Conservation (phyloP, 352 stramenopile genomes). For the Phytophthora pistaciae region DNA sequence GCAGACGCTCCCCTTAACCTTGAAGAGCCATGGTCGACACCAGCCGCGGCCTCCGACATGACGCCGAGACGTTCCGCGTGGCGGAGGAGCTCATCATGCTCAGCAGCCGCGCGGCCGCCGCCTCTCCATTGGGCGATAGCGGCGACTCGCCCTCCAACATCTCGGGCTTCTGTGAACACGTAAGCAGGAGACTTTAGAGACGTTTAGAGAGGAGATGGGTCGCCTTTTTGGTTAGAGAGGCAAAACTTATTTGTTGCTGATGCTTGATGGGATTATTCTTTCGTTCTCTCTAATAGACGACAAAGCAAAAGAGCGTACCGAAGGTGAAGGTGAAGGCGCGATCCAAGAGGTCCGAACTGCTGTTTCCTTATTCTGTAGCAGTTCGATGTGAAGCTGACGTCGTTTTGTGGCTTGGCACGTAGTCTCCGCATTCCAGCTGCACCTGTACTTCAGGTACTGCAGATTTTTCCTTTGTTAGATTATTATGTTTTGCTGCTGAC, state of each 20-base stretch:
- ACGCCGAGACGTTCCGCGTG: conserved; percentile 80
- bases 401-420: neutral
- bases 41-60: conserved; percentile 38
- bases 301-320: conserved; percentile 9
- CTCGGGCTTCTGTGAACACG: conserved; percentile 44
- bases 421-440: conserved; percentile 3
- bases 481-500: neutral
- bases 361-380: neutral
- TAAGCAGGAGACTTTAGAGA: conserved; percentile 14
- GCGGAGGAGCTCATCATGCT: conserved; percentile 84
- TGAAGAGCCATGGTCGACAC: conserved; percentile 42
- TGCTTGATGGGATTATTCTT: neutral
- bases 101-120: conserved; percentile 38
- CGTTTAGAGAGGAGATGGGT: neutral
- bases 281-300: neutral
- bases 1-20: neutral
- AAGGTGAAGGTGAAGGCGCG: conserved; percentile 27
- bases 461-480: neutral
- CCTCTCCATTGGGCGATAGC: conserved; percentile 12
- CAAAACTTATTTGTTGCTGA: neutral
- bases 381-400: neutral
- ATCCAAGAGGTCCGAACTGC: conserved; percentile 24
- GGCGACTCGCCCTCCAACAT: conserved; percentile 46
- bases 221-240: neutral
- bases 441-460: neutral